Base-by-base conservation (phyloP, 2,329 filamentous ascomycete species). In the Gyromitra esculenta region DNA sequence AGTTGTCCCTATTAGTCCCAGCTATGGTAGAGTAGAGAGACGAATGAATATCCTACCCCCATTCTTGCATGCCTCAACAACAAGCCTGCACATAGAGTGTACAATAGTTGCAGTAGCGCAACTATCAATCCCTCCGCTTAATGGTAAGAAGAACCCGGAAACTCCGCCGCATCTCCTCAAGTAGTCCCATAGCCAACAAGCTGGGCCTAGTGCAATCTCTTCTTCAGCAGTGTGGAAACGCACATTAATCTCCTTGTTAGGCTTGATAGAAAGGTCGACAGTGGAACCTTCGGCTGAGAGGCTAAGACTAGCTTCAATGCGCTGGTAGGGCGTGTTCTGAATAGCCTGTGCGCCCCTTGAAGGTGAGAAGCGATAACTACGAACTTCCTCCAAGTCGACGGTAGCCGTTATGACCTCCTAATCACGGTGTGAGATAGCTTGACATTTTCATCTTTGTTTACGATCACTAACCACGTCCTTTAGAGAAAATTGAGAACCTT, bases 351-450 rank as follows among this genome's bases (percentile, higher is more conserved):
- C 81, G 5, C 87, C 87, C 69, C 89, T 85, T 11, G 87, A 88
- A 7, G 87, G 85, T 0, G 85, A 84, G n/a, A 84, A 87, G 0
- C 91, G 85, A 80, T 86, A 90, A 0, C 86, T 84, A 41, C 91
- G 85, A 5, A 95, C 91, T 78, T 92, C 89, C 80, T 95, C 92
- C 1, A 92, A 84, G 79, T 92, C 90, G 5, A 92, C 85, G 0
- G 89, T 91, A 1, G 90, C 90, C 4, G 86, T 88, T 18, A 90
- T 83, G 2, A 92, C 89, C 80, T 92, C 90, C 76, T 79, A 50
- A n/a, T 39, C n/a, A 9, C 25, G 1, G n/a, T 56, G 45, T 71
- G 67, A 66, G 52, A 35, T 50, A 50, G 8, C 52, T 63, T 31
- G n/a, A 50, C 41, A 3, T 6, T 39, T 43, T 43, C 13, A 18